A percentile compares a stretch with the other conserved stretches of the same genome.
Evolutionary conservation across 441 rosid species (phyloP).

Genomic region (Geranium incanum): DNA sequence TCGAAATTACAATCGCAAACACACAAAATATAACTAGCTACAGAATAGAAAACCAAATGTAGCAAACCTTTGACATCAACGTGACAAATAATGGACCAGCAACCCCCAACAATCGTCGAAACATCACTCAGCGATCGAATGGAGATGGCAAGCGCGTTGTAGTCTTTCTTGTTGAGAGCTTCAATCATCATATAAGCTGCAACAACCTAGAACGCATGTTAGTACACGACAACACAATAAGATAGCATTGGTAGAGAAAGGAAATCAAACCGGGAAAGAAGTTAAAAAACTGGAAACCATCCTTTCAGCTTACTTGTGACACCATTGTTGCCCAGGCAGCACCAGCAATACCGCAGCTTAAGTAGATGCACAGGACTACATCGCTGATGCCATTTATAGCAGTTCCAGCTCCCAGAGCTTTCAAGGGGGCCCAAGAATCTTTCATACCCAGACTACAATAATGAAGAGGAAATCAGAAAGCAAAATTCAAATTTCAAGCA

Average conservation of each 20-base stretch:
- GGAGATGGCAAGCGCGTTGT: slow-evolving; percentile 49
- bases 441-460: slow-evolving; percentile 81
- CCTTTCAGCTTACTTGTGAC: slow-evolving; percentile 56
- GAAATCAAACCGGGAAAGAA: background rate
- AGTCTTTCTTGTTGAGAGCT: slow-evolving; percentile 67
- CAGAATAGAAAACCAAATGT: background rate
- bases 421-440: slow-evolving; percentile 92
- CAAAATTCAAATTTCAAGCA: background rate
- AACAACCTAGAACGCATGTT: slow-evolving; percentile 48
- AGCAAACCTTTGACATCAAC: slow-evolving; percentile 22
- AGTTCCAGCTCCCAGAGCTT: slow-evolving; percentile 70
- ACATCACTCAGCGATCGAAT: slow-evolving; percentile 59
- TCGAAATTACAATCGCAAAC: background rate
- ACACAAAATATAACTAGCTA: slow-evolving; percentile 5
- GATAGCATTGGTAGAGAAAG: background rate
- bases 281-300: background rate
- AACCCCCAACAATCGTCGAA: slow-evolving; percentile 42
- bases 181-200: slow-evolving; percentile 87
- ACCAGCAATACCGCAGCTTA: slow-evolving; percentile 84
- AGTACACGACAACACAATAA: slow-evolving; percentile 20
- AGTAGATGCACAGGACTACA: slow-evolving; percentile 61
- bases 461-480: slow-evolving; percentile 13
- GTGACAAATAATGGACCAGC: slow-evolving; percentile 74
- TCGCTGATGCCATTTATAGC: slow-evolving; percentile 70
- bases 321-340: slow-evolving; percentile 97